Conservation (phyloP, 2,329 filamentous ascomycete genomes). For the Ceratocystis albifundus region DNA sequence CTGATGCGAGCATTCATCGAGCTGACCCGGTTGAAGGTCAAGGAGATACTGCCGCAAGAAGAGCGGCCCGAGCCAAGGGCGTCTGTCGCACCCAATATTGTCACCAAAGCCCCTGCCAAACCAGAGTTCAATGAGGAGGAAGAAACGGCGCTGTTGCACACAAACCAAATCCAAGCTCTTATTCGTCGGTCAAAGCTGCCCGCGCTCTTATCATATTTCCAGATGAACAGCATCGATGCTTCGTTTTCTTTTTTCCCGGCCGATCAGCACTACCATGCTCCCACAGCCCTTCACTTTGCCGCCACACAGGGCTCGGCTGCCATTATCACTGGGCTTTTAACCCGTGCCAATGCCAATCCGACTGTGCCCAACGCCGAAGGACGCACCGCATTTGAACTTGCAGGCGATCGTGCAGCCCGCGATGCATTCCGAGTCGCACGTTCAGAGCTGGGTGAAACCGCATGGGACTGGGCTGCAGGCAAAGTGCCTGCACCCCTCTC, state of each 20-base stretch:
- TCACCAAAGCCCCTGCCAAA: conserved; percentile 42
- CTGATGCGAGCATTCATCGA: conserved; percentile 92
- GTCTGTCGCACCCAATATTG: conserved; percentile 29
- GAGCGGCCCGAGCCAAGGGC: conserved; percentile 34
- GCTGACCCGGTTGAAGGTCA: conserved; percentile 78
- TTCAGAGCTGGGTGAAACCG: conserved; percentile 62
- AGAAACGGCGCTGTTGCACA: conserved; percentile 70
- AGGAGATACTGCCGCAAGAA: conserved; percentile 58
- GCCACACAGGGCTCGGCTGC: conserved; percentile 68
- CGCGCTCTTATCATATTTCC: conserved; percentile 71
- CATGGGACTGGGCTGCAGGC: conserved; percentile 68
- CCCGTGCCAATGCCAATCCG: conserved; percentile 65
- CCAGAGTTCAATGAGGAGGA: conserved; percentile 70
- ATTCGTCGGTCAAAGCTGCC: conserved; percentile 84
- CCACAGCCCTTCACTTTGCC: conserved; percentile 75
- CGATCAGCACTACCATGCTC: conserved; percentile 64
- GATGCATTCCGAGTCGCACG: conserved; percentile 88
- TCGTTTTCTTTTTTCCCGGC: conserved; percentile 65
- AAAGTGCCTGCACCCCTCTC: conserved; percentile 61
- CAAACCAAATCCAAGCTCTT: conserved; percentile 75
- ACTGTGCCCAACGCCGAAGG: conserved; percentile 58
- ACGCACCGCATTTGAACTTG: conserved; percentile 77
- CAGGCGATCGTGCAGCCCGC: conserved; percentile 71
- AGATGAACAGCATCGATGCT: conserved; percentile 57
- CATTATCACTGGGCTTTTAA: conserved; percentile 64